These are phyloP conservation scores for Penicillium capsulatum DNA, from an alignment of 2,329 filamentous ascomycete species.

Conservation along the genomic window DNA sequence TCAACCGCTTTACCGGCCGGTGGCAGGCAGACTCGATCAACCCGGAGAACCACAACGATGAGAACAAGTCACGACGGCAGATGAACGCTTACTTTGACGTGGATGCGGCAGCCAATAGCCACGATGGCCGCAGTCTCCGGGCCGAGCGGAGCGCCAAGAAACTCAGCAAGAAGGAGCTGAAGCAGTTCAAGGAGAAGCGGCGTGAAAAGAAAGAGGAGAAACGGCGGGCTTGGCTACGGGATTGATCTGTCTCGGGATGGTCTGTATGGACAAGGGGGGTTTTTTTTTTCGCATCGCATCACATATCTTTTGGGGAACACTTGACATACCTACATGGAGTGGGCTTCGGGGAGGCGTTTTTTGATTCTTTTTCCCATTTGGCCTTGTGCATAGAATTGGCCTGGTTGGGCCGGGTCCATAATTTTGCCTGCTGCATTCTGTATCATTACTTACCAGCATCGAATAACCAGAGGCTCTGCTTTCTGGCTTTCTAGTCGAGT, in stretches of 20 bases:
- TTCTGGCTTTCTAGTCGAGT: neutral
- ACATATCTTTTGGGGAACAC: conserved; percentile 13
- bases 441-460: conserved; percentile 12
- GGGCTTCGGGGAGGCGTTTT: conserved; percentile 19
- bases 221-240: conserved; percentile 80
- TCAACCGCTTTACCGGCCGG: conserved; percentile 85
- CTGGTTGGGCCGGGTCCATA: conserved; percentile 2
- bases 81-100: conserved; percentile 96
- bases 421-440: conserved; percentile 9
- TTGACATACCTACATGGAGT: conserved; percentile 16
- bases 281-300: conserved; percentile 9
- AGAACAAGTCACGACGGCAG: conserved; percentile 80
- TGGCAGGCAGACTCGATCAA: conserved; percentile 67
- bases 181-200: conserved; percentile 86
- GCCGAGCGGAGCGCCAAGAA: conserved; percentile 85
- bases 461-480: neutral
- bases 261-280: conserved; percentile 2
- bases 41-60: conserved; percentile 75
- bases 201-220: conserved; percentile 91
- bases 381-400: conserved; percentile 17
- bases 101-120: conserved; percentile 83
- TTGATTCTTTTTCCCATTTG: conserved; percentile 6
- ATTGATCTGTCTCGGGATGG: conserved; percentile 50
- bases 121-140: conserved; percentile 85
- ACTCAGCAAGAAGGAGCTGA: conserved; percentile 77